Conservation (phyloP, 345 rosid genomes). For the Ceriops tagal region DNA sequence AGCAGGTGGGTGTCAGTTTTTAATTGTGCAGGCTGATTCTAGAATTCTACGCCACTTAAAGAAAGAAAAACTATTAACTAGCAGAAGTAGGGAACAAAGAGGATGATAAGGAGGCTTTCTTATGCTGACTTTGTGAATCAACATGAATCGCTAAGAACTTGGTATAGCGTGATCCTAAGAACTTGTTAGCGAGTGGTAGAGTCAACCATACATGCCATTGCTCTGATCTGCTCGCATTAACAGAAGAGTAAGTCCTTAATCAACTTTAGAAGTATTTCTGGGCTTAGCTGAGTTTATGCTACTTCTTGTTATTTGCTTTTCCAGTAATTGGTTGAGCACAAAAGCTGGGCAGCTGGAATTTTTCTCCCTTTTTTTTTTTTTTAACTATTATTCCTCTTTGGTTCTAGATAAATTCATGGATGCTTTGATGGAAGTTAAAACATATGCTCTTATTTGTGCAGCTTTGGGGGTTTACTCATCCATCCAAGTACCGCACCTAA, state of each 20-base stretch:
- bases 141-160: no score
- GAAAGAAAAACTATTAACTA: no score
- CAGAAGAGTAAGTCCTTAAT: background rate
- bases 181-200: no score
- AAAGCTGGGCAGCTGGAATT: background rate
- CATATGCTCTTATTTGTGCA: conserved; percentile 31
- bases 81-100: no score
- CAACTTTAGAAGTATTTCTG: background rate
- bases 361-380: background rate
- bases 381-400: background rate
- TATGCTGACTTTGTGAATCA: no score
- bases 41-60: no score
- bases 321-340: background rate
- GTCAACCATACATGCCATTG: no score
- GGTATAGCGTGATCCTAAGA: no score
- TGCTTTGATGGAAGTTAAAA: background rate
- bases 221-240: no score
- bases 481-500: conserved; percentile 43
- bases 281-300: background rate
- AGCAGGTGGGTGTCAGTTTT: background rate
- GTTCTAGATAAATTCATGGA: background rate
- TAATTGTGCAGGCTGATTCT: no score
- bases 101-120: no score
- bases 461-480: conserved; percentile 84
- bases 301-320: background rate